Percentiles rank a stretch among this genome's conserved stretches.
phyloP scores from a whole-genome alignment of 1,284 basidiomycete genomes.

The Macrocystidia cucumis region DNA sequence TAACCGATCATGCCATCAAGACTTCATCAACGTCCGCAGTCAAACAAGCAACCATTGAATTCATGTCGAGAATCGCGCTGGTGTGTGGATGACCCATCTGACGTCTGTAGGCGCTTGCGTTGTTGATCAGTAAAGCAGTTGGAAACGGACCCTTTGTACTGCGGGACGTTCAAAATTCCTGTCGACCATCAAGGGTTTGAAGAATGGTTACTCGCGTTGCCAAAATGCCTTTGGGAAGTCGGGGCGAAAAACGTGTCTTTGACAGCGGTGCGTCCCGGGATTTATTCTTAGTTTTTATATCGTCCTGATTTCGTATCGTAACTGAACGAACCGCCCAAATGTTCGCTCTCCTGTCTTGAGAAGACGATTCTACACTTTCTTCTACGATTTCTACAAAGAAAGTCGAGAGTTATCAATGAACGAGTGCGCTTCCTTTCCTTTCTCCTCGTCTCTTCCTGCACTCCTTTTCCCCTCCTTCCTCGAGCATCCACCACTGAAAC shows the following conservation, averaged over 20 bases:
- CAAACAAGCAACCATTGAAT: slow-evolving; percentile 63
- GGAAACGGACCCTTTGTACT: slow-evolving; percentile 49
- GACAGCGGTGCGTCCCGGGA: slow-evolving; percentile 48
- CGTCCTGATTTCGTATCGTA: no score
- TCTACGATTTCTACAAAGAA: slow-evolving; percentile 55
- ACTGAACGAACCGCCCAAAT: no score
- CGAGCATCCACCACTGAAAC: no score
- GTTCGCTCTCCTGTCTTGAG: no score
- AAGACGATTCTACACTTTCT: slow-evolving; percentile 57
- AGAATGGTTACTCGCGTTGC: slow-evolving; percentile 64
- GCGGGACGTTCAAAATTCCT: slow-evolving; percentile 36
- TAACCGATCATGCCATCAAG: slow-evolving; percentile 52
- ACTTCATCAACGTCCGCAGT: slow-evolving; percentile 48
- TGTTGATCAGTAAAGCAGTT: slow-evolving; percentile 34
- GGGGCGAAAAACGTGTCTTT: slow-evolving; percentile 46
- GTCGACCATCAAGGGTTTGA: slow-evolving; percentile 33
- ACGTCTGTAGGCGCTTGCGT: slow-evolving; percentile 1
- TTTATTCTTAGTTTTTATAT: no score
- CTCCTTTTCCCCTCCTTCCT: slow-evolving; percentile 11
- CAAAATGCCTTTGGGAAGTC: slow-evolving; percentile 80
- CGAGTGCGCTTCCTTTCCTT: slow-evolving; percentile 27
- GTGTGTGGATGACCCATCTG: no score
- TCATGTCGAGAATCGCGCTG: slow-evolving; percentile 60
- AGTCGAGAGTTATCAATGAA: slow-evolving; percentile 30
- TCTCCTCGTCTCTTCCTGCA: slow-evolving; percentile 11